A percentile compares a stretch with the other conserved stretches of the same genome.
Conservation (phyloP, 208 protist species). For the Trypanosoma vivax region DNA sequence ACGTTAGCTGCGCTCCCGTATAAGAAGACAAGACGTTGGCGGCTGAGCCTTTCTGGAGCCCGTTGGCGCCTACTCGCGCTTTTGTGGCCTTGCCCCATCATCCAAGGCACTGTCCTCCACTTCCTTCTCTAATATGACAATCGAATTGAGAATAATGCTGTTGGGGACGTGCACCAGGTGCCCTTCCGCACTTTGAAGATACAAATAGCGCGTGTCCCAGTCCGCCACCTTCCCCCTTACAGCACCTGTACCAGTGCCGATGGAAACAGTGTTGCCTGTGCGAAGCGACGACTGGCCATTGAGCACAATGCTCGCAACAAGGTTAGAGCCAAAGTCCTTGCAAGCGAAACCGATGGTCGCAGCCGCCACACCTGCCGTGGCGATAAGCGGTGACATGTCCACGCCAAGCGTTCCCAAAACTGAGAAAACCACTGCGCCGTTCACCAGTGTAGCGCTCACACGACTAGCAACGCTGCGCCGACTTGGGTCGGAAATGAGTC, state of each 20-base stretch:
- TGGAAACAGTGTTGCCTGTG: constrained; percentile 50
- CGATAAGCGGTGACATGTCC: constrained; percentile 67
- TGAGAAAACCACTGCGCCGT: constrained; percentile 52
- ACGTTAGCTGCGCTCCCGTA: no score
- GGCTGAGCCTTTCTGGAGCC: no score
- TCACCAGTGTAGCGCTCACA: constrained; percentile 44
- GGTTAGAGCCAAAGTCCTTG: constrained; percentile 81
- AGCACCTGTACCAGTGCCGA: constrained; percentile 36
- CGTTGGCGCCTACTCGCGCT: background rate
- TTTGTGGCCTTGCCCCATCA: background rate
- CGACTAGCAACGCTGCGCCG: constrained; percentile 68
- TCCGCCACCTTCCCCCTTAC: constrained; percentile 48
- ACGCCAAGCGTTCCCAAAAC: constrained; percentile 64
- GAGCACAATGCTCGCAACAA: constrained; percentile 73
- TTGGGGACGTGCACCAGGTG: constrained; percentile 60
- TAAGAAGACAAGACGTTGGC: no score
- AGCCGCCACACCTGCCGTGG: constrained; percentile 70
- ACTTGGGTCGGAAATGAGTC: constrained; percentile 57
- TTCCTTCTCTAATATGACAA: constrained; percentile 42
- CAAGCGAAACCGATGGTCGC: constrained; percentile 80
- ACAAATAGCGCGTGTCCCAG: constrained; percentile 81
- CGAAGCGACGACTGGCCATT: constrained; percentile 51
- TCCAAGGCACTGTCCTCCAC: background rate
- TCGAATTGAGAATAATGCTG: constrained; percentile 68
- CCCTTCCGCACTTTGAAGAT: constrained; percentile 46